phyloP scores from a whole-genome alignment of 140 eudicot genomes.

The Artemisia princeps region DNA sequence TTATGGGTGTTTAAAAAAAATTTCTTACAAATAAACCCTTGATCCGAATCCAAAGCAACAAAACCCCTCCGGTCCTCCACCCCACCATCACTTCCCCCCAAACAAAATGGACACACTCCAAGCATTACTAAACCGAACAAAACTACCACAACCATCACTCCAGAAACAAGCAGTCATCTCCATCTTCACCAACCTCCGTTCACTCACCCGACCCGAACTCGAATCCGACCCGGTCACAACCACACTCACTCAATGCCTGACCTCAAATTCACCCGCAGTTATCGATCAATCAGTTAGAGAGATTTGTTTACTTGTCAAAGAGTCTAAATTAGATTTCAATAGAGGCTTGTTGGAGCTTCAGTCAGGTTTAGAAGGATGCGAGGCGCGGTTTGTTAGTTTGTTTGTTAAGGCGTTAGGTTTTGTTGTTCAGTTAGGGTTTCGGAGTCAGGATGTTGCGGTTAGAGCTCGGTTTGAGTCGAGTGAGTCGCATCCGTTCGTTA shows the following conservation, averaged over 20 bases:
- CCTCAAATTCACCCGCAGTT: conserved; percentile 64
- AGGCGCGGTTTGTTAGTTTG: conserved; percentile 44
- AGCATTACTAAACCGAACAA: conserved; percentile 46
- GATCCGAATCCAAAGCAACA: too few relatives aligned
- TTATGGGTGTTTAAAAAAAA: too few relatives aligned
- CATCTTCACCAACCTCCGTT: conserved; percentile 64
- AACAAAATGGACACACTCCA: conserved; percentile 48
- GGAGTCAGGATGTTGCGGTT: not conserved
- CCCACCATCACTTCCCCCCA: not conserved
- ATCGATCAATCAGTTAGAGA: conserved; percentile 82
- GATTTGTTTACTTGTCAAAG: conserved; percentile 59
- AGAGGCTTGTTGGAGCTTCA: conserved; percentile 66
- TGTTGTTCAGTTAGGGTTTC: conserved; percentile 54
- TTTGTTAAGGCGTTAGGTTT: conserved; percentile 62
- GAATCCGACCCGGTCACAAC: conserved; percentile 42
- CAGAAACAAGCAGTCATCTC: conserved; percentile 68
- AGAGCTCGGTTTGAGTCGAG: conserved; percentile 32
- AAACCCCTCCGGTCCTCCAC: not conserved
- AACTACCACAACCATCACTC: conserved; percentile 79
- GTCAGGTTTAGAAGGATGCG: conserved; percentile 61
- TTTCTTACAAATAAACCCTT: too few relatives aligned
- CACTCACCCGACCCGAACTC: conserved; percentile 31
- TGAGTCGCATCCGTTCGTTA: conserved; percentile 67
- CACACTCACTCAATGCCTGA: conserved; percentile 63
- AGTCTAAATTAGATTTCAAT: conserved; percentile 37